Percentiles rank a stretch among this genome's conserved stretches.
These are phyloP conservation scores for Kazachstania martiniae DNA, from an alignment of 805 yeast species.

Conservation along the genomic window DNA sequence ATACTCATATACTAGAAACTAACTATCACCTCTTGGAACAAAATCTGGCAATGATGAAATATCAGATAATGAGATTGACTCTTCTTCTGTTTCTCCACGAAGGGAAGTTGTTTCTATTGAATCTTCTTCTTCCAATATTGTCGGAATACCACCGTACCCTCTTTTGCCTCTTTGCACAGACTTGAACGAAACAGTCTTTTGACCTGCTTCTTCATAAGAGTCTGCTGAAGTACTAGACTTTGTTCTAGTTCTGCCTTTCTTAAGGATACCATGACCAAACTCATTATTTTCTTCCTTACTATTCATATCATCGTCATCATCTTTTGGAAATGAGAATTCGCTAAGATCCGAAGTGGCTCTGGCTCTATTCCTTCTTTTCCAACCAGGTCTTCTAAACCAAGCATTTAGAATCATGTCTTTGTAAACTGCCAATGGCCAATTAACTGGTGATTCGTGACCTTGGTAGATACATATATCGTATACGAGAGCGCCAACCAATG, in stretches of 20 bases:
- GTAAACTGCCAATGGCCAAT: constrained; percentile 28
- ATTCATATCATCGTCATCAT: constrained; percentile 8
- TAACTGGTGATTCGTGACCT: constrained; percentile 43
- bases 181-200: constrained; percentile 25
- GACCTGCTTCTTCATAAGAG: constrained; percentile 8
- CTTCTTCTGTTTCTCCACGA: constrained; percentile 8
- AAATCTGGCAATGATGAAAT: constrained; percentile 9
- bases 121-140: constrained; percentile 22
- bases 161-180: constrained; percentile 17
- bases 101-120: constrained; percentile 17
- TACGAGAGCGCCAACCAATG: constrained; percentile 37
- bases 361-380: constrained; percentile 18
- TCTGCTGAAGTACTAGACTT: constrained; percentile 6
- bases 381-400: constrained; percentile 27
- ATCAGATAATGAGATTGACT: constrained; percentile 7
- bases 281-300: constrained; percentile 5
- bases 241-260: constrained; percentile 10
- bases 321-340: constrained; percentile 19
- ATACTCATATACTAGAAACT: not conserved
- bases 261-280: constrained; percentile 1
- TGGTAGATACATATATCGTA: constrained; percentile 42
- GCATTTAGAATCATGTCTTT: constrained; percentile 7
- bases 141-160: constrained; percentile 22
- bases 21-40: constrained; percentile 1
- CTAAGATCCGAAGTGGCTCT: constrained; percentile 21